phyloP scores from a whole-genome alignment of 495 filamentous ascomycete species.

The Aspergillus campestris region DNA sequence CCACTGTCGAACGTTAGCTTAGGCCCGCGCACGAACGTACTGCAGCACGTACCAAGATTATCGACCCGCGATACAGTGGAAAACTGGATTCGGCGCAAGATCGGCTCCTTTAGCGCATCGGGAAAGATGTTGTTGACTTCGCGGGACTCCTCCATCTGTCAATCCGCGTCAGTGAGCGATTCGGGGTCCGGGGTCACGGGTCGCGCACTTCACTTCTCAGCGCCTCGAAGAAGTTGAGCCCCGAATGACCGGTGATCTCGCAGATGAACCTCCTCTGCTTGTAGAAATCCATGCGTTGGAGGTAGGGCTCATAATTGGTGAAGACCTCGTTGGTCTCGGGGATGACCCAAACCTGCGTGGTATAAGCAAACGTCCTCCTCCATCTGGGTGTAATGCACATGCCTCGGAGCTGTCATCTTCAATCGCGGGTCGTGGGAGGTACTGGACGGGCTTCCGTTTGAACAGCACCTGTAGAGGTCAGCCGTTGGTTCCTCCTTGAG shows the following conservation, averaged over 20 bases:
- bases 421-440: slow-evolving; percentile 60
- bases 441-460: slow-evolving; percentile 92
- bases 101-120: slow-evolving; percentile 81
- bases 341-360: slow-evolving; percentile 78
- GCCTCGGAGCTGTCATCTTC: slow-evolving; percentile 77
- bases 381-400: slow-evolving; percentile 15
- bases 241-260: slow-evolving; percentile 88
- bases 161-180: no score
- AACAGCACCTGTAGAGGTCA: slow-evolving; percentile 66
- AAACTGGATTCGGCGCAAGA: slow-evolving; percentile 85
- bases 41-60: slow-evolving; percentile 58
- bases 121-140: slow-evolving; percentile 90
- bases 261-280: slow-evolving; percentile 90
- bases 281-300: slow-evolving; percentile 85
- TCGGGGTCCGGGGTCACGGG: background rate
- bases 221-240: slow-evolving; percentile 89
- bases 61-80: slow-evolving; percentile 86
- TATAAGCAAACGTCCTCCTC: slow-evolving; percentile 3
- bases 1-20: slow-evolving; percentile 42
- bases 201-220: slow-evolving; percentile 79
- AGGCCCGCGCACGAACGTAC: slow-evolving; percentile 1
- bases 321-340: slow-evolving; percentile 86
- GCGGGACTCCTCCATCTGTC: slow-evolving; percentile 70
- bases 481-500: background rate
- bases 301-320: slow-evolving; percentile 77